These are phyloP conservation scores for Podospora bellae-mahoneyi DNA, from an alignment of 495 filamentous ascomycete genomes.

Conservation along the genomic window DNA sequence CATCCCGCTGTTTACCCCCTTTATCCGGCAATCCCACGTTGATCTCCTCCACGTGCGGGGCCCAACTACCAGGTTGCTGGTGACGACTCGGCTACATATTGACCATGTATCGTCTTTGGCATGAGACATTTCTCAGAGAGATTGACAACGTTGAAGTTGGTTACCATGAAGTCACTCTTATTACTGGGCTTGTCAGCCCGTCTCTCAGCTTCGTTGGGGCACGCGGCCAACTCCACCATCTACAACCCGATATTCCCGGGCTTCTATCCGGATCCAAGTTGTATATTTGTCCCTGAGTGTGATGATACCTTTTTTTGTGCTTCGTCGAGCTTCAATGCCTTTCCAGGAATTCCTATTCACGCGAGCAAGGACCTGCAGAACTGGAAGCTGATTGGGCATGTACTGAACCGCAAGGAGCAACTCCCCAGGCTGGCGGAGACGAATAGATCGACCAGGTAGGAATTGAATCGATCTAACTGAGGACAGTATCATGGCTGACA, in stretches of 20 bases:
- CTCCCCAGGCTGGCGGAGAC: constrained; percentile 43
- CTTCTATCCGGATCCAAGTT: constrained; percentile 55
- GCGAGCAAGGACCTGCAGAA: constrained; percentile 50
- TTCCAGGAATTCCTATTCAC: constrained; percentile 53
- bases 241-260: constrained; percentile 54
- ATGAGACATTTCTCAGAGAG: not conserved
- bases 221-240: constrained; percentile 34
- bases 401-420: constrained; percentile 39
- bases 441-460: constrained; percentile 36
- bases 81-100: not conserved
- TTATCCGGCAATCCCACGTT: constrained; percentile 19
- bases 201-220: constrained; percentile 14
- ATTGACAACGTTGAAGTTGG: not conserved
- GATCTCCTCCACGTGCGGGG: constrained; percentile 18
- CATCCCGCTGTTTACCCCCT: constrained; percentile 18
- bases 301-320: constrained; percentile 53
- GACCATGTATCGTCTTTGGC: not conserved
- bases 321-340: constrained; percentile 52
- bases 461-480: not conserved
- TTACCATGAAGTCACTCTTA: constrained; percentile 5
- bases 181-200: constrained; percentile 16
- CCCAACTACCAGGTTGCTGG: constrained; percentile 10
- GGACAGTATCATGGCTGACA: not conserved
- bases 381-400: constrained; percentile 51
- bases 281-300: constrained; percentile 48